phyloP scores from a whole-genome alignment of 805 yeast species.

The Wickerhamomyces alni region DNA sequence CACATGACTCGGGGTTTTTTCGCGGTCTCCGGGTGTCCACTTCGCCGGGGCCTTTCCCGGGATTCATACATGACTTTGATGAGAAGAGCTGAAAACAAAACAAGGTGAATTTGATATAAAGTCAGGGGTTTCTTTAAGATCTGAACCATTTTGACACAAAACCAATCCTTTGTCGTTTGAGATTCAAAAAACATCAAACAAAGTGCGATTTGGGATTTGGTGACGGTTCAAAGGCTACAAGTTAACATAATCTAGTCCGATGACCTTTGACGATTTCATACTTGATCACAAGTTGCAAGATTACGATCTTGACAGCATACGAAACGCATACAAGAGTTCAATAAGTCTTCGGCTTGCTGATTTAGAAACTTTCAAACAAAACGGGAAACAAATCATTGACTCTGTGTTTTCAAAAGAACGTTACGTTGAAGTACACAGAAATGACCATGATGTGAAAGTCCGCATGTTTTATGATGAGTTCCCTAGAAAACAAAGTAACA shows the following conservation, averaged over 20 bases:
- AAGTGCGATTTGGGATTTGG: no score
- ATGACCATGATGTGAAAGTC: slow-evolving; percentile 10
- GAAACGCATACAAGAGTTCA: not conserved
- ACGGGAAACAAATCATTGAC: slow-evolving; percentile 2
- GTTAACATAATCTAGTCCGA: no score
- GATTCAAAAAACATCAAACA: no score
- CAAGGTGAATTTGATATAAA: not conserved
- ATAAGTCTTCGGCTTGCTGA: not conserved
- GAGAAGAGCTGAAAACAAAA: not conserved
- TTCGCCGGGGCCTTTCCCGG: no score
- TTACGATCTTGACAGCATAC: slow-evolving; percentile 5
- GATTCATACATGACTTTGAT: not conserved
- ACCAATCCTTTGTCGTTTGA: no score
- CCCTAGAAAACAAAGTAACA: slow-evolving; percentile 22
- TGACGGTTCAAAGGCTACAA: no score
- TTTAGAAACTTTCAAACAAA: not conserved
- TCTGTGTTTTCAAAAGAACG: slow-evolving; percentile 4
- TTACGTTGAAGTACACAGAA: slow-evolving; percentile 5
- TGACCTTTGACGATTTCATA: slow-evolving; percentile 18
- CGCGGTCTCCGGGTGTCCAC: no score
- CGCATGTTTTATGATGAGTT: slow-evolving; percentile 22
- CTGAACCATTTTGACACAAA: no score
- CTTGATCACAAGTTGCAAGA: slow-evolving; percentile 16
- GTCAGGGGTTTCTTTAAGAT: no score
- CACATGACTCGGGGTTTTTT: no score